Percentiles rank a stretch among this genome's conserved stretches.
phyloP scores from a whole-genome alignment of 208 protist species.

The Wallacemonas sp. region DNA sequence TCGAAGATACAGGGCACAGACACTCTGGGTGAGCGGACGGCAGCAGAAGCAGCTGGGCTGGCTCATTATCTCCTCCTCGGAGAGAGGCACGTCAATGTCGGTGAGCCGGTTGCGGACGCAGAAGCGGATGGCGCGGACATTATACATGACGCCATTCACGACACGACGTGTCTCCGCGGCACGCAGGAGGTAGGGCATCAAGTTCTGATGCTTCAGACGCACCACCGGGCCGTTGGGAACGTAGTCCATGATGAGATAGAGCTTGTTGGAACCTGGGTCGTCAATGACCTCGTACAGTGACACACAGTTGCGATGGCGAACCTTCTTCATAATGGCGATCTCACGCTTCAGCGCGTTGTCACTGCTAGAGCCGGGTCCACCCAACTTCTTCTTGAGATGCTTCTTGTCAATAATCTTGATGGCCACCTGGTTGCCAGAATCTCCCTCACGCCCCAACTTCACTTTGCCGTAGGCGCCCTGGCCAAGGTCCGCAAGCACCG shows the following conservation, averaged over 20 bases:
- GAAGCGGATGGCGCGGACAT: slow-evolving; percentile 34
- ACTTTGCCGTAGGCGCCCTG: slow-evolving; percentile 65
- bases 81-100: slow-evolving; percentile 18
- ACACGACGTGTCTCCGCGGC: slow-evolving; percentile 22
- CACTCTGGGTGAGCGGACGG: slow-evolving; percentile 30
- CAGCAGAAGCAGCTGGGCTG: slow-evolving; percentile 35
- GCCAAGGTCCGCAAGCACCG: slow-evolving; percentile 52
- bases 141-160: slow-evolving; percentile 34
- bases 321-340: slow-evolving; percentile 94
- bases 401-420: slow-evolving; percentile 85
- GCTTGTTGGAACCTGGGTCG: slow-evolving; percentile 81
- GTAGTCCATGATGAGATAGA: slow-evolving; percentile 94
- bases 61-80: slow-evolving; percentile 22
- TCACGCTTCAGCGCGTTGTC: slow-evolving; percentile 57
- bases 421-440: slow-evolving; percentile 49
- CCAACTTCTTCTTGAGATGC: slow-evolving; percentile 54
- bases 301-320: slow-evolving; percentile 95
- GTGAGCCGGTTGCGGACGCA: slow-evolving; percentile 22
- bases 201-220: slow-evolving; percentile 32
- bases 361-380: slow-evolving; percentile 10
- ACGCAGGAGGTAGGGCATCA: slow-evolving; percentile 19
- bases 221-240: slow-evolving; percentile 77
- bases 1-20: slow-evolving; percentile 54
- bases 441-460: slow-evolving; percentile 53
- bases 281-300: slow-evolving; percentile 95